Conservation (phyloP, 345 rosid species). For the Noccaea bulbosa region DNA sequence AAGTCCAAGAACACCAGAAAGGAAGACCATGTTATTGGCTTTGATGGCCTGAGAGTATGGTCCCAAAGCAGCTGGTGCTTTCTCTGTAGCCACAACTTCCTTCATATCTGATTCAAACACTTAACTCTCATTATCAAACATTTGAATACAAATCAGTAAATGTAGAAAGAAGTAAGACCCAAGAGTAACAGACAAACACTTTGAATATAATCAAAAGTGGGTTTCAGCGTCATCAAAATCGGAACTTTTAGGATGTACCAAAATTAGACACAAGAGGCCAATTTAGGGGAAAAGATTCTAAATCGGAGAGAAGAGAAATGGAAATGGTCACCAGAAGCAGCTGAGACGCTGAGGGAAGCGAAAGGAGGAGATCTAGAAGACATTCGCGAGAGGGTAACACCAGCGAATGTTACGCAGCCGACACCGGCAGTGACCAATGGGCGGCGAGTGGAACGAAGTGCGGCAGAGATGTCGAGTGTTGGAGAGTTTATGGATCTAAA, state of each 20-base stretch:
- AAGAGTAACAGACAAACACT: background rate
- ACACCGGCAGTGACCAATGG: conserved; percentile 44
- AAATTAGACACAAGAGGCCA: background rate
- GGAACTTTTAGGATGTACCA: conserved; percentile 15
- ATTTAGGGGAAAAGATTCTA: background rate
- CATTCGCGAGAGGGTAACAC: conserved; percentile 42
- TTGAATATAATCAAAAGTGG: background rate
- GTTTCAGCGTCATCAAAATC: conserved; percentile 21
- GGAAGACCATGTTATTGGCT: conserved; percentile 71
- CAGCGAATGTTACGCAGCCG: conserved; percentile 43
- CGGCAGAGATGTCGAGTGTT: conserved; percentile 38
- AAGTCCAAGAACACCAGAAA: conserved; percentile 87
- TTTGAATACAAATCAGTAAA: background rate
- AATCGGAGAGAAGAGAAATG: conserved; percentile 23
- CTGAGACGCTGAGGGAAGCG: conserved; percentile 47
- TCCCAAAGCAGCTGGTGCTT: conserved; percentile 95
- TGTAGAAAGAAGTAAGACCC: conserved; percentile 1
- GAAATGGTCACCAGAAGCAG: conserved; percentile 30
- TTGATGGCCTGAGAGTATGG: conserved; percentile 94
- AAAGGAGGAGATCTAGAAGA: conserved; percentile 46
- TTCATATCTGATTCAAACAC: conserved; percentile 54
- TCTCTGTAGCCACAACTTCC: conserved; percentile 73
- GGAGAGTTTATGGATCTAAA: conserved; percentile 44
- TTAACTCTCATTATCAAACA: conserved; percentile 18
- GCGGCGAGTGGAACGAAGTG: conserved; percentile 38